A percentile compares a stretch with the other conserved stretches of the same genome.
Evolutionary conservation across 495 filamentous ascomycete genomes (phyloP).

Genomic region (Thermothielavioides terrestris): DNA sequence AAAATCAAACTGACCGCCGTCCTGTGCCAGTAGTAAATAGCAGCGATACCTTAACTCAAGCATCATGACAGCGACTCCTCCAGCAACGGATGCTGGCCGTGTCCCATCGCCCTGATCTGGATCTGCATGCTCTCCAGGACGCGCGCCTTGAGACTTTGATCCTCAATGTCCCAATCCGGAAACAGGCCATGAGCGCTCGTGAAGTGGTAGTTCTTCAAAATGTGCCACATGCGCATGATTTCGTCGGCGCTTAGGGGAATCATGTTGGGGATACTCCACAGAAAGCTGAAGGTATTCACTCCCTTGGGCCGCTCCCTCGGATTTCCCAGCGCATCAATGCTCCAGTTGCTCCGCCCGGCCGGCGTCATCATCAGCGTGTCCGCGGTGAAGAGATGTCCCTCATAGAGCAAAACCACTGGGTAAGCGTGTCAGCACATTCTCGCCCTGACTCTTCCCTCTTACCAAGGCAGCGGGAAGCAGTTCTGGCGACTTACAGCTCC

Average conservation of each 20-base stretch:
- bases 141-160: slow-evolving; percentile 47
- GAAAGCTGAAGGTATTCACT: slow-evolving; percentile 58
- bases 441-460: not conserved
- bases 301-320: slow-evolving; percentile 41
- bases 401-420: slow-evolving; percentile 49
- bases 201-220: slow-evolving; percentile 51
- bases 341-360: slow-evolving; percentile 38
- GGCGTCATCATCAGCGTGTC: slow-evolving; percentile 64
- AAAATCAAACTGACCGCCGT: too few relatives aligned
- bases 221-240: slow-evolving; percentile 45
- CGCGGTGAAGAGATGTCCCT: slow-evolving; percentile 53
- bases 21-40: too few relatives aligned
- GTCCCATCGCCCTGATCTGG: slow-evolving; percentile 51
- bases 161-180: slow-evolving; percentile 48
- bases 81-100: slow-evolving; percentile 38
- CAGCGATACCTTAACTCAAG: too few relatives aligned
- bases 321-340: slow-evolving; percentile 23
- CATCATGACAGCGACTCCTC: not conserved
- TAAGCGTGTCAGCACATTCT: not conserved
- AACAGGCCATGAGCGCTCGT: slow-evolving; percentile 59
- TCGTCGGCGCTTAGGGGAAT: slow-evolving; percentile 57
- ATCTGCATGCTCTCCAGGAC: slow-evolving; percentile 71
- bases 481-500: slow-evolving; percentile 43
- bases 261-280: slow-evolving; percentile 76
- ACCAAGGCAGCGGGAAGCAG: too few relatives aligned